Evolutionary conservation across 2,329 filamentous ascomycete species (phyloP).

Genomic region (Aspergillus sp.): DNA sequence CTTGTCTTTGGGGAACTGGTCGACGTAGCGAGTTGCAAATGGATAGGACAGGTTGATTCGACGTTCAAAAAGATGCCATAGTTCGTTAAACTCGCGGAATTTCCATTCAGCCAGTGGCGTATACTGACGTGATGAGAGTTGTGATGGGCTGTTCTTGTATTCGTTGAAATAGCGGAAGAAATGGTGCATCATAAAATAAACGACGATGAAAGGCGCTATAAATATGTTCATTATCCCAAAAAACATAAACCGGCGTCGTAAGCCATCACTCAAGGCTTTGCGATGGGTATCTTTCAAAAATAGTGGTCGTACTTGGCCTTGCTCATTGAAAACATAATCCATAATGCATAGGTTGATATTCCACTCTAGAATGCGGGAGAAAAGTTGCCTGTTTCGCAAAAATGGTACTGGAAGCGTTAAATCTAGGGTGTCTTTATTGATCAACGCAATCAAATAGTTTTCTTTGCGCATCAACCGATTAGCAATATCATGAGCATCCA

Average conservation of each 20-base stretch:
- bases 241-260: constrained; percentile 76
- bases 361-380: constrained; percentile 89
- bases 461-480: constrained; percentile 95
- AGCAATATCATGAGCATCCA: constrained; percentile 95
- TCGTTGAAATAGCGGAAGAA: constrained; percentile 97
- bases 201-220: constrained; percentile 81
- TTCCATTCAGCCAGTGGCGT: constrained; percentile 96
- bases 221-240: constrained; percentile 84
- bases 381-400: constrained; percentile 72
- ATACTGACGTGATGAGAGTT: constrained; percentile 84
- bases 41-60: constrained; percentile 92
- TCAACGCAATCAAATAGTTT: constrained; percentile 93
- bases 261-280: constrained; percentile 71
- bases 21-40: constrained; percentile 86
- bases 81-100: constrained; percentile 96
- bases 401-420: constrained; percentile 84
- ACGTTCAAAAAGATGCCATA: constrained; percentile 87
- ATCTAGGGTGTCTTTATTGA: constrained; percentile 95
- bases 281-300: constrained; percentile 84
- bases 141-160: constrained; percentile 89
- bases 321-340: constrained; percentile 89
- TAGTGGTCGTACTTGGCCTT: constrained; percentile 80
- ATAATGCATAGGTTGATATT: constrained; percentile 86
- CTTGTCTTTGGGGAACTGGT: constrained; percentile 95
- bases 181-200: constrained; percentile 82